Percentiles rank a stretch among this genome's conserved stretches.
These are phyloP conservation scores for Galerina marginata DNA, from an alignment of 768 basidiomycete species.

Conservation along the genomic window DNA sequence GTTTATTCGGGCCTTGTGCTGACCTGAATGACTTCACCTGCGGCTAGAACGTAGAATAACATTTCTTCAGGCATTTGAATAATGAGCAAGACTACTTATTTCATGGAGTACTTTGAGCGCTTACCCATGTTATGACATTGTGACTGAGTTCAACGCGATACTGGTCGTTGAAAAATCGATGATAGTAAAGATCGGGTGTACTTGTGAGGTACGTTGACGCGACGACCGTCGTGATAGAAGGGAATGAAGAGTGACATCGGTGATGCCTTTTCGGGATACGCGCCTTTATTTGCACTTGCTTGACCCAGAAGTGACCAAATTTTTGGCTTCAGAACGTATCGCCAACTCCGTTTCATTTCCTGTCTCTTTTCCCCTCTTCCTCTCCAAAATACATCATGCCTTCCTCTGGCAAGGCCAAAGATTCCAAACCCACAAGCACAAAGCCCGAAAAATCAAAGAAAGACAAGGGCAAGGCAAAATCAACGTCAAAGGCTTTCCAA, in stretches of 20 bases:
- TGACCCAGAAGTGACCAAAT: constrained; percentile 16
- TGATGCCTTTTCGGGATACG: neutral
- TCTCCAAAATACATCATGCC: constrained; percentile 9
- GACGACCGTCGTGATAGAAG: too few relatives aligned
- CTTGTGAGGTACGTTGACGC: too few relatives aligned
- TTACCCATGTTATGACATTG: too few relatives aligned
- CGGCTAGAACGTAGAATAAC: too few relatives aligned
- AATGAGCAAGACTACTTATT: too few relatives aligned
- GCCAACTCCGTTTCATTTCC: neutral
- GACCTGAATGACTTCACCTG: too few relatives aligned
- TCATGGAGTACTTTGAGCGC: too few relatives aligned
- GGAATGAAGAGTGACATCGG: neutral
- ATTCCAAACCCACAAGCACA: constrained; percentile 10
- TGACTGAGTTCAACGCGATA: too few relatives aligned
- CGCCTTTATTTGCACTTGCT: constrained; percentile 21
- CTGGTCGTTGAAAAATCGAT: too few relatives aligned
- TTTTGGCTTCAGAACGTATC: constrained; percentile 10
- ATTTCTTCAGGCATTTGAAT: too few relatives aligned
- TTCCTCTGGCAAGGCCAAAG: constrained; percentile 3
- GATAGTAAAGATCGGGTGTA: too few relatives aligned
- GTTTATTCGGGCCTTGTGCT: too few relatives aligned
- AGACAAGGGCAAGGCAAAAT: constrained; percentile 17
- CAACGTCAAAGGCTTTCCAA: constrained; percentile 5
- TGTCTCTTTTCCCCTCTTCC: neutral
- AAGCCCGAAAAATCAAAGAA: constrained; percentile 6